Evolutionary conservation across 495 filamentous ascomycete genomes (phyloP).

Genomic region (Letharia lupina): DNA sequence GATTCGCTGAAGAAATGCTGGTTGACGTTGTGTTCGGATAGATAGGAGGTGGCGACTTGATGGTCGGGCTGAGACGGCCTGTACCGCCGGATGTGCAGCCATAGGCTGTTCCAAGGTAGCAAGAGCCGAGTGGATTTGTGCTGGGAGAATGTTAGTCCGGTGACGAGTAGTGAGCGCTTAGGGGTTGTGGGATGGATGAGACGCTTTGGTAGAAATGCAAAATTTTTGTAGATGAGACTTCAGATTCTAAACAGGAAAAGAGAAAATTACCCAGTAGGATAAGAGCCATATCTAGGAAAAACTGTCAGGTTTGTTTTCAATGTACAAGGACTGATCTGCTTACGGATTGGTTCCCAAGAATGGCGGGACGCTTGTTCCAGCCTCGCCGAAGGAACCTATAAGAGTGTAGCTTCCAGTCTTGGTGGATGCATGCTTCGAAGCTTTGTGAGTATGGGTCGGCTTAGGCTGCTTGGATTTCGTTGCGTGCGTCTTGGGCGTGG

Average conservation of each 20-base stretch:
- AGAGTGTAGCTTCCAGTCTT: not conserved
- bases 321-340: not conserved
- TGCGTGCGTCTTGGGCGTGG: not conserved
- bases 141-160: not conserved
- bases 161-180: not conserved
- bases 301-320: not conserved
- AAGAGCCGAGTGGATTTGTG: slow-evolving; percentile 9
- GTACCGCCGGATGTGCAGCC: not conserved
- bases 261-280: not conserved
- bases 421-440: not conserved
- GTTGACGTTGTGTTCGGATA: not conserved
- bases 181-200: no score
- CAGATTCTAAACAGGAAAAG: not conserved
- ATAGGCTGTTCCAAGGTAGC: slow-evolving; percentile 12
- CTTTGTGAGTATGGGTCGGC: no score
- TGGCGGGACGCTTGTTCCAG: not conserved
- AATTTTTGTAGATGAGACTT: no score
- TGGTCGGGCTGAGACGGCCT: not conserved
- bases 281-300: not conserved
- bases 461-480: not conserved
- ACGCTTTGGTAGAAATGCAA: no score
- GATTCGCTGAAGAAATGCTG: not conserved
- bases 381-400: not conserved
- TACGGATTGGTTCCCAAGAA: not conserved
- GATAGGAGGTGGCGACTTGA: not conserved